Conservation (phyloP, 2,329 filamentous ascomycete genomes). For the Pseudocercospora eumusae region DNA sequence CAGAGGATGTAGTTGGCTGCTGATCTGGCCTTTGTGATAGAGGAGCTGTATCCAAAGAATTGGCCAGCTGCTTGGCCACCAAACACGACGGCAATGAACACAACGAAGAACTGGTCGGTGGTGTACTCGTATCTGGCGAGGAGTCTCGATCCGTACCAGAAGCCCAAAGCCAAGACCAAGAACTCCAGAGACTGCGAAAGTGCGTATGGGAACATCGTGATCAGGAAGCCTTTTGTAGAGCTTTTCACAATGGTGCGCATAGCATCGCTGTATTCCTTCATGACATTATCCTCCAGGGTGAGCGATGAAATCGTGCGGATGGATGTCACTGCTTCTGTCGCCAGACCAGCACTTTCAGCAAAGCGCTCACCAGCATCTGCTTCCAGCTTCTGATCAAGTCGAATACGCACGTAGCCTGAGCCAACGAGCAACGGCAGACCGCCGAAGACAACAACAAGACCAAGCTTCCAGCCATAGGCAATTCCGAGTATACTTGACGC, state of each 20-base stretch:
- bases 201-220: slow-evolving; percentile 36
- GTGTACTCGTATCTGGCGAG: slow-evolving; percentile 40
- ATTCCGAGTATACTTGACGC: slow-evolving; percentile 38
- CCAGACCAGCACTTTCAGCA: slow-evolving; percentile 40
- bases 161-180: slow-evolving; percentile 38
- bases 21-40: slow-evolving; percentile 41
- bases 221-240: slow-evolving; percentile 24
- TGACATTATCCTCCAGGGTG: slow-evolving; percentile 36
- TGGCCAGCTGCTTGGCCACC: slow-evolving; percentile 68
- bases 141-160: slow-evolving; percentile 42
- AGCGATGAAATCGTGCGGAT: slow-evolving; percentile 41
- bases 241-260: slow-evolving; percentile 34
- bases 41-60: slow-evolving; percentile 61
- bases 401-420: slow-evolving; percentile 40
- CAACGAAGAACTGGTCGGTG: slow-evolving; percentile 54
- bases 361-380: slow-evolving; percentile 35
- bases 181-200: slow-evolving; percentile 41
- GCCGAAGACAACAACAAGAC: slow-evolving; percentile 39
- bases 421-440: slow-evolving; percentile 40
- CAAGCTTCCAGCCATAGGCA: slow-evolving; percentile 43
- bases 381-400: slow-evolving; percentile 40
- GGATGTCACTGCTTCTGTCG: slow-evolving; percentile 40
- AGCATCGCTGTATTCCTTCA: slow-evolving; percentile 35
- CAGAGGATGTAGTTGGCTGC: slow-evolving; percentile 50
- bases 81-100: slow-evolving; percentile 65